Evolutionary conservation across 345 rosid genomes (phyloP).

Genomic region (Adansonia digitata): DNA sequence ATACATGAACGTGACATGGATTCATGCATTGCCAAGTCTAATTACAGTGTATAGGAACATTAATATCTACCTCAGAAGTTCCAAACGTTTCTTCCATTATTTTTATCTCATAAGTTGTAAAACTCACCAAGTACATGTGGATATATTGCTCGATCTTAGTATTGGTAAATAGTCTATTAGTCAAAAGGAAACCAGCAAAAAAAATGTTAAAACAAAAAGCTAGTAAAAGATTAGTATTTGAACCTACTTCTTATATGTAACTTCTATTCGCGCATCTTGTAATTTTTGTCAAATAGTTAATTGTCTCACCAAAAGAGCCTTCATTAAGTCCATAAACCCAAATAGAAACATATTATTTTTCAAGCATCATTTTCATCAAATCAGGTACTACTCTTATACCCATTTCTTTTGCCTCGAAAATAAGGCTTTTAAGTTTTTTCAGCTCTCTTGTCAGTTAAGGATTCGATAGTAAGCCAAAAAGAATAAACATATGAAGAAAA

Average conservation of each 20-base stretch:
- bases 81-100: not conserved
- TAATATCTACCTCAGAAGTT: not conserved
- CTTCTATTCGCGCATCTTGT: slow-evolving; percentile 51
- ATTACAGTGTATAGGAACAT: not conserved
- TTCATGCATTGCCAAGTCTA: no score
- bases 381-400: slow-evolving; percentile 41
- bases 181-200: not conserved
- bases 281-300: slow-evolving; percentile 43
- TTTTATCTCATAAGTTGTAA: not conserved
- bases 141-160: slow-evolving; percentile 52
- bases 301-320: slow-evolving; percentile 34
- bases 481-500: not conserved
- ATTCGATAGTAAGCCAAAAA: not conserved
- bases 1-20: no score
- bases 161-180: slow-evolving; percentile 47
- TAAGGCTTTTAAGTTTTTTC: slow-evolving; percentile 54
- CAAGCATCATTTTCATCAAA: slow-evolving; percentile 65
- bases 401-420: slow-evolving; percentile 47
- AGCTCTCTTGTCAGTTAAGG: slow-evolving; percentile 54
- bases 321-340: slow-evolving; percentile 62
- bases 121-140: slow-evolving; percentile 76
- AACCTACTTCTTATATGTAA: slow-evolving; percentile 59
- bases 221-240: not conserved
- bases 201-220: not conserved
- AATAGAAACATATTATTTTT: slow-evolving; percentile 55